These are phyloP conservation scores for Candida boidinii DNA, from an alignment of 805 yeast genomes.

Conservation along the genomic window DNA sequence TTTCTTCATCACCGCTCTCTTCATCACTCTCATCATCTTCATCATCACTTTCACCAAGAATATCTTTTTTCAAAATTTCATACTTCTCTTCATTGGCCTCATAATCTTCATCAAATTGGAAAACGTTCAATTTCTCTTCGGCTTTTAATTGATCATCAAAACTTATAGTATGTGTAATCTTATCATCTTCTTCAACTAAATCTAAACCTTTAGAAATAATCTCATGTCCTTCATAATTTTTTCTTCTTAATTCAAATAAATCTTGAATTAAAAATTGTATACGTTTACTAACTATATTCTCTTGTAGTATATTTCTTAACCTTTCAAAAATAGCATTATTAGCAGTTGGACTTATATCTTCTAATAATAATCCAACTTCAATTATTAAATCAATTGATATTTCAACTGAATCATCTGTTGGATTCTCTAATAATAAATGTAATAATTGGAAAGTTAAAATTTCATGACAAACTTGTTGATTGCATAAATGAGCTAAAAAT, in stretches of 20 bases:
- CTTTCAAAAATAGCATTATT: conserved; percentile 35
- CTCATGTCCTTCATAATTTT: conserved; percentile 27
- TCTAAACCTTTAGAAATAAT: conserved; percentile 41
- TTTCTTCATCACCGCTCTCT: conserved; percentile 9
- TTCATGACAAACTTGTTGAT: conserved; percentile 53
- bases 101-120: conserved; percentile 42
- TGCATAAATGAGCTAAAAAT: conserved; percentile 56
- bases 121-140: conserved; percentile 37
- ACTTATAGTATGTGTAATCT: conserved; percentile 43
- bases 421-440: conserved; percentile 32
- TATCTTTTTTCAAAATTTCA: conserved; percentile 30
- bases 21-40: conserved; percentile 8
- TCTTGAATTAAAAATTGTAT: conserved; percentile 40
- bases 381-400: conserved; percentile 42
- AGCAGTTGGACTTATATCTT: conserved; percentile 33
- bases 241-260: conserved; percentile 41
- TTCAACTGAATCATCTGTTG: conserved; percentile 48
- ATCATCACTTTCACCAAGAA: conserved; percentile 31
- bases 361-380: conserved; percentile 43
- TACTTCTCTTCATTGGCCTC: conserved; percentile 43
- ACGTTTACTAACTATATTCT: conserved; percentile 33
- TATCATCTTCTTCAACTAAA: conserved; percentile 57
- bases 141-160: conserved; percentile 44
- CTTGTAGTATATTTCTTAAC: conserved; percentile 52
- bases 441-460: conserved; percentile 44